Evolutionary conservation across 1,284 basidiomycete species (phyloP), one percentile per base, ranked within the genome.

Genomic region (Porogramme epimiltina): DNA sequence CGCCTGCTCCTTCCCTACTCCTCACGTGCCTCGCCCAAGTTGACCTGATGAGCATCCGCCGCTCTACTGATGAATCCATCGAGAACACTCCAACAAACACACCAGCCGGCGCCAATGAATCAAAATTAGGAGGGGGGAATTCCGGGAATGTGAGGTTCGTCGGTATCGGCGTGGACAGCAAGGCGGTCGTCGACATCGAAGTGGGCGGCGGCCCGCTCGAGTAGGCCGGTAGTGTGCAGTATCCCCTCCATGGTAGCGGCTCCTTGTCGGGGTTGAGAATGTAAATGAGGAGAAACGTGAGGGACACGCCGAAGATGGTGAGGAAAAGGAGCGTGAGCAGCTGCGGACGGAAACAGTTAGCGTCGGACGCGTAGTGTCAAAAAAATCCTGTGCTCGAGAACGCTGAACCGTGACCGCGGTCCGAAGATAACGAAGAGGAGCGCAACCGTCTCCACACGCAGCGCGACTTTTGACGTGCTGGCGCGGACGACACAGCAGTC

Each of bases 241-340:
- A 96, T 23, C 87, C 85, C 59, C 94, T 85, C 94, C 95, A 99
- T 39, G 95, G 95, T 25, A 96, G 73, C 15, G 93, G 89, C 51
- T 91, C 89, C 70, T 98, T 98, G 79, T 99, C 96, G 41, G 95
- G 93, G 67, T 98, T 95, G 65, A 98, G 83, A 57, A 95, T 82
- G 70, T 96, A 90, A 67, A 94, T 95, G 69, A 98, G 80, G 49
- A 91, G 77, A 52, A 93, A 82, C 51, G 91, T 89, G 59, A 91
- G 78, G 59, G 85, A 85, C 56, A 92, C 81, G 52, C 85, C 84
- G 63, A 95, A 85, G 51, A 88, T 75, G 49, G 84, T 81, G 62
- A 91, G 78, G 48, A 89, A 71, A 55, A 90, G 80, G 58, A 91
- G 76, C 19, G 87, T 80, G 48, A 91, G 77, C 60, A 91, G 77